Base-by-base conservation (phyloP, 2,329 filamentous ascomycete genomes). In the Diaporthe sp. region DNA sequence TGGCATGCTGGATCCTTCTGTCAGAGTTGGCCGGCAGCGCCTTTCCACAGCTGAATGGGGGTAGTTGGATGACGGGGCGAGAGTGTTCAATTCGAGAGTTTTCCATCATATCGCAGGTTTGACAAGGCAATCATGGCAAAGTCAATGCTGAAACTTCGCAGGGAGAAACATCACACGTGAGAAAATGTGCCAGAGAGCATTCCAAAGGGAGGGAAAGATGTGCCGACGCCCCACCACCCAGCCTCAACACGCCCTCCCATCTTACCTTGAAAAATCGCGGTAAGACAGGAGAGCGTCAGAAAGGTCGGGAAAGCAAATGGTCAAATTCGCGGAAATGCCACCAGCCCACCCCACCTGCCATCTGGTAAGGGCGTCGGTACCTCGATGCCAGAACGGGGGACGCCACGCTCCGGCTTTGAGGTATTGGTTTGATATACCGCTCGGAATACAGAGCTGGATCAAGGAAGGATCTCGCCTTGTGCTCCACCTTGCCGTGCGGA, bases 381-480 rank as follows among this genome's bases (percentile, higher is more conserved):
- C 57, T 55, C 57, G 40, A 35, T 64, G 47, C 70, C 70, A 30
- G 70, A 40, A 45, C 57, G 70, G 70, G 70, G 70, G 70, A 72
- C 57, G 70, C 70, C 70, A 64, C 70, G 35, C 40, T 50, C 67
- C 55, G 57, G 69, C 30, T n/a, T 40, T 67, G 72, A 50, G 30
- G 22, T 70, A n/a, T 68, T 73, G 76, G 47, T 76, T 89, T 86
- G 77, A 88, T 93, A 76, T 93, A 90, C 90, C 91, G 91, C 91
- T 92, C 91, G 90, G 91, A 92, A 92, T 93, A 93, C 91, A 92
- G 89, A 92, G 90, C 88, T 87, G 85, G 82, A 81, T 88, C 91
- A 93, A 93, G 91, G 91, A 93, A 90, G 85, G 86, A 82, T 91
- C 91, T 92, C 90, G 89, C 91, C 91, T 93, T 93, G 91, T 90